Evolutionary conservation across 2,329 filamentous ascomycete species (phyloP).

Genomic region (Pestalotiopsis sp.): DNA sequence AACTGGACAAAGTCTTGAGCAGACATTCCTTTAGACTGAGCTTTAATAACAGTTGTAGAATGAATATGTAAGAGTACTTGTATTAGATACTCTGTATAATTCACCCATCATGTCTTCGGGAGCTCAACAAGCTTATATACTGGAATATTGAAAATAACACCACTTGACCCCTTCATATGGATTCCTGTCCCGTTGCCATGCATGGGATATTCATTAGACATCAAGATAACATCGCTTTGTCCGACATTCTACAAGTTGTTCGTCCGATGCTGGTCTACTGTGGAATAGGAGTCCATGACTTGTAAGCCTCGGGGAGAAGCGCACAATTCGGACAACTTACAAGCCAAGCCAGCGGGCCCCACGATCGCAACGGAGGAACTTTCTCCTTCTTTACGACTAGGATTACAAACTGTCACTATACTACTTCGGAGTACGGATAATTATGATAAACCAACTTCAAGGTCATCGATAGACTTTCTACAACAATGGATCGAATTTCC

Average conservation of each 20-base stretch:
- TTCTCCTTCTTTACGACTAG: neutral
- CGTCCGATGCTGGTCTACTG: neutral
- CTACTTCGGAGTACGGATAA: neutral
- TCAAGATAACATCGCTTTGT: no score
- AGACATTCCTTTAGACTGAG: neutral
- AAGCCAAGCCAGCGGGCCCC: neutral
- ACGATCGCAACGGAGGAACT: neutral
- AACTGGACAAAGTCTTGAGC: slow-evolving; percentile 18
- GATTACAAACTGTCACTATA: neutral
- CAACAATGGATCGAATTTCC: neutral
- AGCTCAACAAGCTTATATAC: no score
- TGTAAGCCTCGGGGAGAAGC: neutral
- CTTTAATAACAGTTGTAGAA: neutral
- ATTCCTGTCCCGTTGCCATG: no score
- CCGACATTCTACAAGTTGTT: neutral
- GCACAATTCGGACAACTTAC: neutral
- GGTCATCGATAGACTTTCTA: neutral
- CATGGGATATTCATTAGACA: no score
- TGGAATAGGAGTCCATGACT: neutral
- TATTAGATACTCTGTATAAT: neutral
- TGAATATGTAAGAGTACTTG: neutral
- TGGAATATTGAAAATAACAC: no score
- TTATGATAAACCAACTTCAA: neutral
- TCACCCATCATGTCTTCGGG: neutral
- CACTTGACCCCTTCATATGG: no score